Evolutionary conservation across 208 protist genomes (phyloP), one percentile per base, ranked within the genome.

Genomic region (Crithidia fasciculata): DNA sequence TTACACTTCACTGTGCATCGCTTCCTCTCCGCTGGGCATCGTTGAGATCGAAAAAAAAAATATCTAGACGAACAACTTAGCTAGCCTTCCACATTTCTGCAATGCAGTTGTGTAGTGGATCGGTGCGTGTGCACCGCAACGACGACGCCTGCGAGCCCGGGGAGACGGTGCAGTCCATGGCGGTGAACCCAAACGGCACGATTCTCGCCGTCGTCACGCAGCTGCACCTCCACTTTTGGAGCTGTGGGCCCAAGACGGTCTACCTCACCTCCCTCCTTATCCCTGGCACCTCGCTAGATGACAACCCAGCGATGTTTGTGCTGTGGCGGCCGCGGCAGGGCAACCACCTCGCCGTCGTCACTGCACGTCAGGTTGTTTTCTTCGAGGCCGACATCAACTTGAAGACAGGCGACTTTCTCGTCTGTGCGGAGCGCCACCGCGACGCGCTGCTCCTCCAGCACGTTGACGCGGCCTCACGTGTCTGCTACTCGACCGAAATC

Each of bases 181-280:
- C 81, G 39, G 75, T 81, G 13, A 87, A 79, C 66, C 54, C 78
- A 6, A 71, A 39, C 36, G 76, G 83, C 43, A 78, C 80, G 16
- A 78, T 86, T 19, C 45, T 89, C 10, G 85, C 73, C 15, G 71
- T 84, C n/a, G 74, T 91, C 18, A 90, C 86, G 8, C 75, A 88
- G 54, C 55, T 78, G 47, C 83, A 84, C 63, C 59, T 93, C 39
- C 82, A 93, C 37, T 84, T 95, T 56, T 95, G 82, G 80, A 81
- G 76, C 18, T 76, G 62, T 10, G 62, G 67, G 3, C 66, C 67
- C 8, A 76, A 84, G 53, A 50, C 82, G 0, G 72, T 81, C 28
- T 81, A 89, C 72, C 54, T 93, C 16, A 78, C 74, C 28, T 86
- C 83, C 3, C 37, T 91, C 13, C 28, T 65, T 15, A 63, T 95